These are phyloP conservation scores for Globisporangium camurandrum DNA, from an alignment of 352 stramenopile genomes.

Conservation along the genomic window DNA sequence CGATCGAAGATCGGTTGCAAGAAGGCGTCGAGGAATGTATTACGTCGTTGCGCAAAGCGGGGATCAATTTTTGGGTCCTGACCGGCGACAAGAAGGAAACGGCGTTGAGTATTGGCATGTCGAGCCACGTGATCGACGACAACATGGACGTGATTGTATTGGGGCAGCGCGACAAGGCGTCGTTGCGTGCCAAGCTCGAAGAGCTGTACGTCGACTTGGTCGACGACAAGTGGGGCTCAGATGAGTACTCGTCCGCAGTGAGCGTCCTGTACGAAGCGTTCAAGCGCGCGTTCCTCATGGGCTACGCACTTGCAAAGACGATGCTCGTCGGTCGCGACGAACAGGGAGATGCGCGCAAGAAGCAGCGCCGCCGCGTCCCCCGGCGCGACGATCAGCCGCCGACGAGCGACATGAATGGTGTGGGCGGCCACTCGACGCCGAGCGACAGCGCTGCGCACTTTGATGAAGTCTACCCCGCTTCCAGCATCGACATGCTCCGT, in stretches of 20 bases:
- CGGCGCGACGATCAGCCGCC: no score
- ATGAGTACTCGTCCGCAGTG: slow-evolving; percentile 68
- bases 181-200: slow-evolving; percentile 39
- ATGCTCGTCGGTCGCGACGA: slow-evolving; percentile 65
- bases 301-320: slow-evolving; percentile 63
- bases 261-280: slow-evolving; percentile 76
- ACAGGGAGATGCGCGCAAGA: slow-evolving; percentile 59
- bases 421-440: slow-evolving; percentile 19
- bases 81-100: slow-evolving; percentile 94
- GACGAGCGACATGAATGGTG: slow-evolving; percentile 23
- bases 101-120: slow-evolving; percentile 92
- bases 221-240: slow-evolving; percentile 82
- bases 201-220: slow-evolving; percentile 78
- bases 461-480: slow-evolving; percentile 63
- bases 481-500: slow-evolving; percentile 45
- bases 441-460: slow-evolving; percentile 36
- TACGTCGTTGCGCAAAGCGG: slow-evolving; percentile 67
- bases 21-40: slow-evolving; percentile 87
- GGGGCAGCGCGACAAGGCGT: no score
- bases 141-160: slow-evolving; percentile 71
- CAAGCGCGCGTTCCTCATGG: slow-evolving; percentile 56
- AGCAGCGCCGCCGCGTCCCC: slow-evolving; percentile 44
- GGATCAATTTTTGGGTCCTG: slow-evolving; percentile 92
- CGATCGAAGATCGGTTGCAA: slow-evolving; percentile 93
- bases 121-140: slow-evolving; percentile 82